These are phyloP conservation scores for Amaranthus hypochondriacus DNA, from an alignment of 148 eudicot genomes.

Conservation along the genomic window DNA sequence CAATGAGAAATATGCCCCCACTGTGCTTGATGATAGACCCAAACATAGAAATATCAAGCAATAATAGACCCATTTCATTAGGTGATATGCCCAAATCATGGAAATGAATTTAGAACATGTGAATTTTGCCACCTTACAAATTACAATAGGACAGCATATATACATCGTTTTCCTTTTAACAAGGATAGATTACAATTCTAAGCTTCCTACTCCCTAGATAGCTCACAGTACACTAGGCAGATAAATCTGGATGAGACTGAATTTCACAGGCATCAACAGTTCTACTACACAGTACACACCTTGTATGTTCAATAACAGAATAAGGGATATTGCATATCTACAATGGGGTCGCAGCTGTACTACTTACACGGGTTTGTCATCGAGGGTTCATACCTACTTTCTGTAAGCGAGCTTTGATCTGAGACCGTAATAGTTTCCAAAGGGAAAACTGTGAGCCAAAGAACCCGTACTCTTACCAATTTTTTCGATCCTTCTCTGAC, in stretches of 20 bases:
- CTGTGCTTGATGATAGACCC: not conserved
- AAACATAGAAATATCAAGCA: not conserved
- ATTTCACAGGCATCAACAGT: not conserved
- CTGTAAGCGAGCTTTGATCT: constrained; percentile 31
- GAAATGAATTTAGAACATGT: not conserved
- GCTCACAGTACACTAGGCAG: not conserved
- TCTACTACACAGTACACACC: constrained; percentile 7
- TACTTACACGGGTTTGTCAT: constrained; percentile 13
- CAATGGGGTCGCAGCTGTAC: not conserved
- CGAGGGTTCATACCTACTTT: constrained; percentile 23
- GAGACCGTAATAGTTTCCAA: constrained; percentile 63
- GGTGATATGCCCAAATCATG: not conserved
- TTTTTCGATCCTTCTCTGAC: constrained; percentile 55
- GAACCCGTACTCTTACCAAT: constrained; percentile 48
- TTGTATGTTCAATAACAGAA: constrained; percentile 13
- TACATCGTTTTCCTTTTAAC: not conserved
- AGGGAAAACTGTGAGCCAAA: constrained; percentile 53
- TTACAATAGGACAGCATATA: not conserved
- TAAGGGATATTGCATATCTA: constrained; percentile 10
- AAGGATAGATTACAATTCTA: not conserved
- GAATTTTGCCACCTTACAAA: not conserved
- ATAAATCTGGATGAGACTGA: not conserved
- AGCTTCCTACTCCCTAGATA: not conserved
- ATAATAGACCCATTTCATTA: not conserved
- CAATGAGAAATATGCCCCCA: not conserved